These are phyloP conservation scores for Nadsonia starkeyi-henricii DNA, from an alignment of 1,139 yeast genomes.

Conservation along the genomic window DNA sequence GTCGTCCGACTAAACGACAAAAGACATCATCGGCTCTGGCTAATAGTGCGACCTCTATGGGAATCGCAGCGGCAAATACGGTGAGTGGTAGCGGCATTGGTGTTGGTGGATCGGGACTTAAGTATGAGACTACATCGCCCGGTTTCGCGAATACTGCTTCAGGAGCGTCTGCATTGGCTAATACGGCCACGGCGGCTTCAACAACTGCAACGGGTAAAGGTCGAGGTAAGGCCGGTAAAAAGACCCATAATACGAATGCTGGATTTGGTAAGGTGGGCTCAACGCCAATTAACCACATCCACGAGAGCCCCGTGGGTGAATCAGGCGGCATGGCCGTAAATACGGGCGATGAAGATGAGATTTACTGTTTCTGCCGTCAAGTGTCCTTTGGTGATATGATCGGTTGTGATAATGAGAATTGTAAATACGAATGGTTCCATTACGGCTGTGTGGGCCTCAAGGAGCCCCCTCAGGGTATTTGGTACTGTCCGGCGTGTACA, in stretches of 20 bases:
- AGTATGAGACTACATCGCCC: no score
- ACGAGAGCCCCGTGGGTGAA: slow-evolving; percentile 12
- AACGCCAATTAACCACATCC: slow-evolving; percentile 22
- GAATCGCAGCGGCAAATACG: no score
- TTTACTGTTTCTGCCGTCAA: slow-evolving; percentile 73
- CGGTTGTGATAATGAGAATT: slow-evolving; percentile 75
- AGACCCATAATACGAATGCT: neutral
- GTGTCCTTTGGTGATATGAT: slow-evolving; percentile 86
- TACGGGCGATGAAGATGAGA: slow-evolving; percentile 48
- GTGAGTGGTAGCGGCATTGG: no score
- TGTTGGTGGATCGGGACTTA: no score
- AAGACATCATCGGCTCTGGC: neutral
- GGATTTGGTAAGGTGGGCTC: slow-evolving; percentile 14
- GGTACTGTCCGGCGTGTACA: slow-evolving; percentile 28
- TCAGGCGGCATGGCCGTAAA: slow-evolving; percentile 42
- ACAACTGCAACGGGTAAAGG: neutral
- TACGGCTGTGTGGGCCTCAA: slow-evolving; percentile 63
- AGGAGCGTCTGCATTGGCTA: slow-evolving; percentile 4
- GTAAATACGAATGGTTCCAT: slow-evolving; percentile 79
- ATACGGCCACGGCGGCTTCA: slow-evolving; percentile 2
- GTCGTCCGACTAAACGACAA: neutral
- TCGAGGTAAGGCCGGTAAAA: neutral
- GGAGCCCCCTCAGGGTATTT: slow-evolving; percentile 28
- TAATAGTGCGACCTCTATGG: neutral
- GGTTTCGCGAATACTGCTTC: no score